Evolutionary conservation across 1,284 basidiomycete species (phyloP).

Genomic region (Dichomitus squalens): DNA sequence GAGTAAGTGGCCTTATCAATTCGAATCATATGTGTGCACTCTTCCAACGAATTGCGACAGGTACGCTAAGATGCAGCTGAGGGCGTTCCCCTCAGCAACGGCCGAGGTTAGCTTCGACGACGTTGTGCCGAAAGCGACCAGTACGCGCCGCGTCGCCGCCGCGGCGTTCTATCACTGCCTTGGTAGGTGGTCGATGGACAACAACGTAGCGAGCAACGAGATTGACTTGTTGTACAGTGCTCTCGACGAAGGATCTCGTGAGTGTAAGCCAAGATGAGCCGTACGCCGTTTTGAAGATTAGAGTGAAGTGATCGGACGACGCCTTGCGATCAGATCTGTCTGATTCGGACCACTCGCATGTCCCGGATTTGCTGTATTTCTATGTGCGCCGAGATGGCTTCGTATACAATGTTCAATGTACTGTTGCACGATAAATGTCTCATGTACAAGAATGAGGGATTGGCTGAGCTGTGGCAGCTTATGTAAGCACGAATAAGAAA

Average conservation of each 20-base stretch:
- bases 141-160: conserved; percentile 74
- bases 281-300: conserved; percentile 52
- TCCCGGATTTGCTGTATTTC: background rate
- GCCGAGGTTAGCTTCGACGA: conserved; percentile 60
- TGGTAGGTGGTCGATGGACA: conserved; percentile 44
- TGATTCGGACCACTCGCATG: background rate
- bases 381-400: too few species aligned
- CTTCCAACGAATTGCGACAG: conserved; percentile 37
- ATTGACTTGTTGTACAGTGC: conserved; percentile 42
- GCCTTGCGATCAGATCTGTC: background rate
- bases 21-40: background rate
- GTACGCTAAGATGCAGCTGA: conserved; percentile 76
- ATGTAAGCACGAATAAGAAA: background rate
- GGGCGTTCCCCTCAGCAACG: conserved; percentile 51
- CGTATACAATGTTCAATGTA: too few species aligned
- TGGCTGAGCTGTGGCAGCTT: background rate
- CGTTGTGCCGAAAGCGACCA: conserved; percentile 63
- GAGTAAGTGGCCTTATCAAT: conserved; percentile 49
- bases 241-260: conserved; percentile 66
- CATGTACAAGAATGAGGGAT: background rate
- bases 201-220: background rate
- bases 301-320: conserved; percentile 30
- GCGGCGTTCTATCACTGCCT: conserved; percentile 82
- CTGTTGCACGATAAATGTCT: too few species aligned
- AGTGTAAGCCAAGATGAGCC: conserved; percentile 53